Evolutionary conservation across 306 rosid species (phyloP), one percentile per base, ranked within the genome.

Genomic region (Casuarina cunninghamiana): DNA sequence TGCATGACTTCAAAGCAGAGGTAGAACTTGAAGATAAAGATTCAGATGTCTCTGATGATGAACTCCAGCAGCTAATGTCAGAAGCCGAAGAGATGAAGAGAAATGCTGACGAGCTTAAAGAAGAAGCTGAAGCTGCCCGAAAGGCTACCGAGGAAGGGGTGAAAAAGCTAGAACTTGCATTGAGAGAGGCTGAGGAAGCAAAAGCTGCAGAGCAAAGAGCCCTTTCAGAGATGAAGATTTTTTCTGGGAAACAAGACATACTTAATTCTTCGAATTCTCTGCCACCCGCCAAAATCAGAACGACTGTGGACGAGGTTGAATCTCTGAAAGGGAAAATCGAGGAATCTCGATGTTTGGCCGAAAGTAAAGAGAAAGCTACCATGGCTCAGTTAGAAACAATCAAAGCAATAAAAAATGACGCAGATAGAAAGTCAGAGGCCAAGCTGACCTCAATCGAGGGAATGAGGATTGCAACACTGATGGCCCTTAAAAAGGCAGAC

Each of bases 401-500:
- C 57, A 79, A 62, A 17, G 71, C 55, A 19, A 87, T 93, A 80
- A 88, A 78, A 63, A 78, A 15, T 37, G 91, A 88, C 76, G 78
- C 74, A n/a, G 85, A 81, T 53, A 85, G 51, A 48, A 92, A 85
- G 81, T 51, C 89, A 79, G 92, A 90, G 78, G 91, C 90, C 37
- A 87, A 73, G 61, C 54, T 86, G 75, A 94, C 83, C 76, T 89
- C 87, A 8, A 89, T 92, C 19, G 93, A 92, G 77, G 91, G 89
- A 75, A 92, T 90, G 46, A 80, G 84, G 80, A 77, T 53, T 19
- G 96, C 96, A 53, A 88, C 92, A 9, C 89, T 90, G 35, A 54
- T 87, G 13, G 97, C 96, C 49, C 53, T 94, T 82, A 87, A 79
- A 83, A 77, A 84, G 10, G 91, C 94, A 82, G 91, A 87, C 75